Conservation (phyloP, 129 eudicot species). For the Dittrichia graveolens region DNA sequence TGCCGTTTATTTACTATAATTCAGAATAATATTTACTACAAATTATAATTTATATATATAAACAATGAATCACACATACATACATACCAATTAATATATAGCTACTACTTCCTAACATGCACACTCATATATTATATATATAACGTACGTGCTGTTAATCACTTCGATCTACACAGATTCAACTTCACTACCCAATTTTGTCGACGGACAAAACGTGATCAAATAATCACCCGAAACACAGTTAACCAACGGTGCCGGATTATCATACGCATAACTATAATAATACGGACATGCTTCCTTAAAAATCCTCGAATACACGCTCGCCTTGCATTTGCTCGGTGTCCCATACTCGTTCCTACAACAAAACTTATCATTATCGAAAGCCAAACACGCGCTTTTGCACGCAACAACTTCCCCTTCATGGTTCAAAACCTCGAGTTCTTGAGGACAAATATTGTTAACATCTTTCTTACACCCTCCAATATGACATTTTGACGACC, state of each 20-base stretch:
- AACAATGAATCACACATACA: background rate
- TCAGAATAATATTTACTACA: too few relatives aligned
- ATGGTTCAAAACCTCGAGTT: conserved; percentile 55
- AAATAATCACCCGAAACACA: conserved; percentile 61
- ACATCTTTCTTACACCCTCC: conserved; percentile 64
- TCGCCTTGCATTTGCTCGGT: conserved; percentile 72
- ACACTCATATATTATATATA: too few relatives aligned
- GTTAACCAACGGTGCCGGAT: conserved; percentile 56
- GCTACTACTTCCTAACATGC: too few relatives aligned
- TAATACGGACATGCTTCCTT: conserved; percentile 79
- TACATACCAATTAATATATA: too few relatives aligned
- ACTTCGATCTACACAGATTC: conserved; percentile 25
- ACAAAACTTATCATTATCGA: conserved; percentile 62
- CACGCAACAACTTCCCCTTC: conserved; percentile 76
- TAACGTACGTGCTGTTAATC: background rate
- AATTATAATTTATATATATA: background rate
- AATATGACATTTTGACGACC: conserved; percentile 47
- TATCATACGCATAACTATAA: conserved; percentile 73
- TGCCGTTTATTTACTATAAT: too few relatives aligned
- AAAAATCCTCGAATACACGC: conserved; percentile 62
- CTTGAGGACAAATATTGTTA: conserved; percentile 62
- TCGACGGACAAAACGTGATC: conserved; percentile 75
- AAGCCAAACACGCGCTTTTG: conserved; percentile 90
- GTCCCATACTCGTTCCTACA: conserved; percentile 74
- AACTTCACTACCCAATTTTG: conserved; percentile 44